These are phyloP conservation scores for Elsinoe ampelina DNA, from an alignment of 2,329 filamentous ascomycete genomes.

Conservation along the genomic window DNA sequence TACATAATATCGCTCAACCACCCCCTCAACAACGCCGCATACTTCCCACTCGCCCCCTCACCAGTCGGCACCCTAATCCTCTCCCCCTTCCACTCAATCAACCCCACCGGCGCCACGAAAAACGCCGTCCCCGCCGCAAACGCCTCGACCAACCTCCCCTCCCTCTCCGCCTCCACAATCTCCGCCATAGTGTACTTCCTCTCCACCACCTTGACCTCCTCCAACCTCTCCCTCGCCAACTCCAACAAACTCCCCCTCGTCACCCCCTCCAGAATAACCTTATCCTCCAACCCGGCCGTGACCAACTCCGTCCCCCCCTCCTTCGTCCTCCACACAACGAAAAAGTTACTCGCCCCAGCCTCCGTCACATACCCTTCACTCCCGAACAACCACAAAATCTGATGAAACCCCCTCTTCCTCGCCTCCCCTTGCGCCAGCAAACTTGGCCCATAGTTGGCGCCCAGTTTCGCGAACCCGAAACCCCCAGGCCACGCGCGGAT, in stretches of 20 bases:
- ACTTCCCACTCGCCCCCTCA: constrained; percentile 25
- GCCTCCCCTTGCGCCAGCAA: constrained; percentile 72
- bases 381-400: constrained; percentile 92
- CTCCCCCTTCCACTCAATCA: constrained; percentile 37
- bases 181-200: constrained; percentile 19
- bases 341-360: constrained; percentile 88
- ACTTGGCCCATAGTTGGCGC: constrained; percentile 84
- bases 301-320: constrained; percentile 60
- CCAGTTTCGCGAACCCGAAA: constrained; percentile 85
- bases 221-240: constrained; percentile 55
- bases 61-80: constrained; percentile 35
- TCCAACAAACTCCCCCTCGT: constrained; percentile 75
- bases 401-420: constrained; percentile 62
- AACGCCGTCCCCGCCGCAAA: constrained; percentile 79
- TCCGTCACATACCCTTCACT: constrained; percentile 71
- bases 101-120: constrained; percentile 39
- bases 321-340: constrained; percentile 65
- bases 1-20: constrained; percentile 44
- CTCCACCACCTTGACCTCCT: constrained; percentile 20
- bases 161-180: constrained; percentile 15
- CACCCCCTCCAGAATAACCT: constrained; percentile 78
- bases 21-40: constrained; percentile 35
- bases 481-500: constrained; percentile 89
- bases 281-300: constrained; percentile 73
- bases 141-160: constrained; percentile 55